Conservation (phyloP, 176 grass and related monocot species). For the Oropetium thomaeum region DNA sequence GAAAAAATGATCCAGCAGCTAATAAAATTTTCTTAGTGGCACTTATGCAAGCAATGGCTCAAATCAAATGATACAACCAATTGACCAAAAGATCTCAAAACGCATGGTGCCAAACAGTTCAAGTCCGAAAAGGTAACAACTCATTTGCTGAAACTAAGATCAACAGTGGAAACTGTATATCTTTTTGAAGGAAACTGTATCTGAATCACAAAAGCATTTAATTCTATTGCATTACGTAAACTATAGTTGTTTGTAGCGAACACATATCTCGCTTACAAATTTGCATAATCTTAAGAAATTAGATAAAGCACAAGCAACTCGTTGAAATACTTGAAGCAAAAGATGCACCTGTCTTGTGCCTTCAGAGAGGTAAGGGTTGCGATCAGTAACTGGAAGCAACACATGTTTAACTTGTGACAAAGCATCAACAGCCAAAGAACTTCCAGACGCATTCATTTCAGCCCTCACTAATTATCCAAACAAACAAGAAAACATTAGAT, state of each 20-base stretch:
- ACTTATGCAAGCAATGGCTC: not conserved
- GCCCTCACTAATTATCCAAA: constrained; percentile 56
- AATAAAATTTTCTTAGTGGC: not conserved
- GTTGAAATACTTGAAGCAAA: constrained; percentile 11
- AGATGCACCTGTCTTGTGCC: constrained; percentile 83
- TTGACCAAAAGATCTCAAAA: not conserved
- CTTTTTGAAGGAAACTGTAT: not conserved
- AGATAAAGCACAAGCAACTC: not conserved
- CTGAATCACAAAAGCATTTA: not conserved
- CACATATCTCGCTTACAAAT: not conserved
- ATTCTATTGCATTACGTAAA: not conserved
- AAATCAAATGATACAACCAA: not conserved
- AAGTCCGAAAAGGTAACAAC: not conserved
- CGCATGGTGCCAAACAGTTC: not conserved
- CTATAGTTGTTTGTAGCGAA: not conserved
- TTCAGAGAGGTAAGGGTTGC: constrained; percentile 95
- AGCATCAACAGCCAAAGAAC: constrained; percentile 63
- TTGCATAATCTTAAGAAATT: not conserved
- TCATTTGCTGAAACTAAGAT: not conserved
- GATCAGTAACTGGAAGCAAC: constrained; percentile 85
- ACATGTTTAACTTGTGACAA: constrained; percentile 78
- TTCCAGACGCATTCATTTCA: constrained; percentile 71
- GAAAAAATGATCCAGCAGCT: not conserved
- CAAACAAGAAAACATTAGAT: constrained; percentile 7
- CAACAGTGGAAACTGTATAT: not conserved